A percentile compares a stretch with the other conserved stretches of the same genome.
phyloP scores from a whole-genome alignment of 495 filamentous ascomycete genomes.

The Xylaria palmicola region DNA sequence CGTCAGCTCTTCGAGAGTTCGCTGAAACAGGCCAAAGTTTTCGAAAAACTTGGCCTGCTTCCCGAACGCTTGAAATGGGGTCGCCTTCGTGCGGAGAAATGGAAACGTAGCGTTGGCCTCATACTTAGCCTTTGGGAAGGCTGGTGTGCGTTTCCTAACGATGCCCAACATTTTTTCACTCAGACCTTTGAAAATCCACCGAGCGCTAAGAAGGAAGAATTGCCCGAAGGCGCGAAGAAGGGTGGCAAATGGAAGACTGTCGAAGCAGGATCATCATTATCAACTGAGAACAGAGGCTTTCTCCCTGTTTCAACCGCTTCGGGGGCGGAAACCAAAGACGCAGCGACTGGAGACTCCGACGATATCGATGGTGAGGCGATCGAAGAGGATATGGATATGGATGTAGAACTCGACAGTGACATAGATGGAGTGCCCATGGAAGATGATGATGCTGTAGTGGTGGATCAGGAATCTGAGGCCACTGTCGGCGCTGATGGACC shows the following conservation, averaged over 20 bases:
- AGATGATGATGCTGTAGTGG: slow-evolving; percentile 36
- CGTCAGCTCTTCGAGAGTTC: slow-evolving; percentile 79
- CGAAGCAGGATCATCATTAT: slow-evolving; percentile 49
- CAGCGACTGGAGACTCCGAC: slow-evolving; percentile 24
- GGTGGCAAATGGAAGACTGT: slow-evolving; percentile 73
- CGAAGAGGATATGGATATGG: slow-evolving; percentile 49
- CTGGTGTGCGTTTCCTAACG: slow-evolving; percentile 81
- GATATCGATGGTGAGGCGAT: slow-evolving; percentile 51
- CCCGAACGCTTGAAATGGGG: slow-evolving; percentile 80
- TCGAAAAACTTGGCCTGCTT: slow-evolving; percentile 77
- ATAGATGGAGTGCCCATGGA: slow-evolving; percentile 51
- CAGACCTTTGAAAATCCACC: slow-evolving; percentile 74
- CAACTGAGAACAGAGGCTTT: slow-evolving; percentile 36
- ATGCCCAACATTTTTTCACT: slow-evolving; percentile 70
- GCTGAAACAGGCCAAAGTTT: slow-evolving; percentile 67
- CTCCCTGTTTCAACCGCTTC: slow-evolving; percentile 25
- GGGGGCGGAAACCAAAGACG: slow-evolving; percentile 20
- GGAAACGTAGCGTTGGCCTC: slow-evolving; percentile 74
- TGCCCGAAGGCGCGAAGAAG: slow-evolving; percentile 48
- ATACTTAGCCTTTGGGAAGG: slow-evolving; percentile 83
- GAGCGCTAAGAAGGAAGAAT: slow-evolving; percentile 51
- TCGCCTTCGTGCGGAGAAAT: slow-evolving; percentile 81
- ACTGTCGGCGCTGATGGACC: slow-evolving; percentile 34
- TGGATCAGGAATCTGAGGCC: slow-evolving; percentile 35
- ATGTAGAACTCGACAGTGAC: slow-evolving; percentile 45